Evolutionary conservation across 1,284 basidiomycete species (phyloP).

Genomic region (Austroboletus niveus): DNA sequence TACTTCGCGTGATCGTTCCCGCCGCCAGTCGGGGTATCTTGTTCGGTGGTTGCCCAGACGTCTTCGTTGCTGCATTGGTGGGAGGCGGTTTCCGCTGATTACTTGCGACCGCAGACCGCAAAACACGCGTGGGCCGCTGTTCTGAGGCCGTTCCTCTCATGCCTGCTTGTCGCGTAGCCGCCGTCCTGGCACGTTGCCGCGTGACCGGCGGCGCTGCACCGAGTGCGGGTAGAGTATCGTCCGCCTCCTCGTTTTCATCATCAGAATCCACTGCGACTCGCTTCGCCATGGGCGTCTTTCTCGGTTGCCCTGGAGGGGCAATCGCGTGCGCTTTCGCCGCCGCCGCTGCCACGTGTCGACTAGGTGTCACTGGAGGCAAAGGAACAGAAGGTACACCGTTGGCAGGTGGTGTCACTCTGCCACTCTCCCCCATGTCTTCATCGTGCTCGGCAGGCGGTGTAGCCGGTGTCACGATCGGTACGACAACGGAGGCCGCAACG

Average conservation of each 20-base stretch:
- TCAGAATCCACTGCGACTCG: conserved; percentile 54
- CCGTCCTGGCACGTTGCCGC: conserved; percentile 43
- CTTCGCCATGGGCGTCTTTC: conserved; percentile 80
- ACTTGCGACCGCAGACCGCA: conserved; percentile 60
- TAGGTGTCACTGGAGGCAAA: conserved; percentile 74
- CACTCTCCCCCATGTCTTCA: conserved; percentile 46
- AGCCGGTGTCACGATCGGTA: conserved; percentile 66
- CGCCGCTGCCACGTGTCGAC: conserved; percentile 67
- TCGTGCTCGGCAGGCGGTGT: conserved; percentile 76
- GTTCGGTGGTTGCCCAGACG: conserved; percentile 54
- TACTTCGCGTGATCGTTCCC: conserved; percentile 42
- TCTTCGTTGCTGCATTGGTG: conserved; percentile 37
- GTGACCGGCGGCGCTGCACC: conserved; percentile 44
- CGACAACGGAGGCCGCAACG: conserved; percentile 39
- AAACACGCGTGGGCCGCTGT: conserved; percentile 67
- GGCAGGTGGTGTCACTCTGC: conserved; percentile 38
- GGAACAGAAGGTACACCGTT: conserved; percentile 34
- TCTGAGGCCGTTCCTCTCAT: conserved; percentile 59
- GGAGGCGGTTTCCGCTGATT: conserved; percentile 34
- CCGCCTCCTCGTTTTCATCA: conserved; percentile 54
- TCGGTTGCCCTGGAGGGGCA: conserved; percentile 76
- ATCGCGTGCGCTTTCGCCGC: conserved; percentile 65
- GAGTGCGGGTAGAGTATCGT: conserved; percentile 63
- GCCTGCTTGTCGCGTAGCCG: conserved; percentile 39
- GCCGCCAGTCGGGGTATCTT: conserved; percentile 74